Evolutionary conservation across 2,329 filamentous ascomycete genomes (phyloP), one percentile per base, ranked within the genome.

Genomic region (Fusarium sp.): DNA sequence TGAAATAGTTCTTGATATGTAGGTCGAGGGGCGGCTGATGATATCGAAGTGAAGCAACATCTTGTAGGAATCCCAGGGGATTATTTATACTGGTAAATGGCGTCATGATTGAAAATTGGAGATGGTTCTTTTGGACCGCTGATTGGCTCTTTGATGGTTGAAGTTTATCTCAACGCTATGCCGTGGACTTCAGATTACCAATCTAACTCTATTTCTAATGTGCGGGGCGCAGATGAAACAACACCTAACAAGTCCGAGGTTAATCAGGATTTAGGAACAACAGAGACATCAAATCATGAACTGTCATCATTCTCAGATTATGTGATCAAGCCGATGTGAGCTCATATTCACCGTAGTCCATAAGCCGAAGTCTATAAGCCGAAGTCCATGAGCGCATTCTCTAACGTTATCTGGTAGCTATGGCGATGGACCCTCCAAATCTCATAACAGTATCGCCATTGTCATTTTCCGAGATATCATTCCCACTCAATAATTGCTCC

Each of bases 111-210:
- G 9, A n/a, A 19, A 50, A 25, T 25, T 7, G 17, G 15, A 4
- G 32, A 43, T 37, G 1, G 6, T 17, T 9, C 9, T 15, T 17
- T 20, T 17, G 32, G 6, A 22, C 20, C 6, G 13, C 25, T 58
- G n/a, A 45, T 56, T 58, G 50, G 56, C 8, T 41, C 14, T 14
- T 46, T 25, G 17, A 14, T n/a, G 4, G 48, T 35, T 33, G 19
- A 35, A 27, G 14, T n/a, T 25, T 39, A 22, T 15, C 17, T 23
- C 49, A 23, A 41, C 44, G 30, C 39, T 35, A 44, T 32, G 11
- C 35, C 5, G n/a, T 13, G 17, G 44, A 32, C n/a, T 17, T 13
- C 14, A 11, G 37, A 58, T 60, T 60, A 58, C 22, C 19, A 60
- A 60, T 50, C 35, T 25, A 27, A 37, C 35, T 37, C n/a, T 37